These are phyloP conservation scores for Boletus pseudo-olivaceus DNA, from an alignment of 768 basidiomycete species.

Conservation along the genomic window DNA sequence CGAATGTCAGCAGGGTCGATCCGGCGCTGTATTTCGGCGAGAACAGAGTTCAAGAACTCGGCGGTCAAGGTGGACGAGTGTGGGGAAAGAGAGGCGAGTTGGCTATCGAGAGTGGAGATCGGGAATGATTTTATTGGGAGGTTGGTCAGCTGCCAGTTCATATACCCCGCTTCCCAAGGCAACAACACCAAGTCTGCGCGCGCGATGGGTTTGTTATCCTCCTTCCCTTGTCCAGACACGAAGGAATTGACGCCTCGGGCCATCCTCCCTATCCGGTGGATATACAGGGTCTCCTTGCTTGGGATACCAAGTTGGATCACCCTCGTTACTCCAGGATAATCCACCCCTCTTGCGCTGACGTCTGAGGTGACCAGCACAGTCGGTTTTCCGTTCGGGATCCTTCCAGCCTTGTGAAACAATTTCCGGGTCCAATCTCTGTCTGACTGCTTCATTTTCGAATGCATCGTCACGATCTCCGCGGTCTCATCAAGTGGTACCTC, in stretches of 20 bases:
- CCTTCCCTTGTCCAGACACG: constrained; percentile 29
- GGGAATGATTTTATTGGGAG: constrained; percentile 68
- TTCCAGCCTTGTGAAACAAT: constrained; percentile 10
- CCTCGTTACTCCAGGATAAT: constrained; percentile 85
- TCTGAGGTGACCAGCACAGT: constrained; percentile 81
- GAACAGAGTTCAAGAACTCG: constrained; percentile 25
- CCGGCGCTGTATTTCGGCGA: constrained; percentile 31
- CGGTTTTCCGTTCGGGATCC: constrained; percentile 34
- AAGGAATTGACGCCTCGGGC: constrained; percentile 58
- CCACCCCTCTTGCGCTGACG: constrained; percentile 83
- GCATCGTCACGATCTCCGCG: constrained; percentile 73
- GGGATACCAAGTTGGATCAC: constrained; percentile 92
- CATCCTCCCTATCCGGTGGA: constrained; percentile 84
- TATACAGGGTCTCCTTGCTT: constrained; percentile 61
- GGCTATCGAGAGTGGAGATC: constrained; percentile 7
- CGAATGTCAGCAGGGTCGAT: constrained; percentile 51
- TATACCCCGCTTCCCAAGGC: constrained; percentile 74
- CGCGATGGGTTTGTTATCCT: constrained; percentile 26
- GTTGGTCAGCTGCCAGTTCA: constrained; percentile 55
- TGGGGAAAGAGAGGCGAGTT: constrained; percentile 12
- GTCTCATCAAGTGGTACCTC: constrained; percentile 48
- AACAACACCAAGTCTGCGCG: constrained; percentile 73
- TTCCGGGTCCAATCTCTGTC: constrained; percentile 26
- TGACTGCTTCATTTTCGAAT: constrained; percentile 55
- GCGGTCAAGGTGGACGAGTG: constrained; percentile 9